A percentile compares a stretch with the other conserved stretches of the same genome.
Evolutionary conservation across 805 yeast species (phyloP).

Genomic region (Candida dajiaensis): DNA sequence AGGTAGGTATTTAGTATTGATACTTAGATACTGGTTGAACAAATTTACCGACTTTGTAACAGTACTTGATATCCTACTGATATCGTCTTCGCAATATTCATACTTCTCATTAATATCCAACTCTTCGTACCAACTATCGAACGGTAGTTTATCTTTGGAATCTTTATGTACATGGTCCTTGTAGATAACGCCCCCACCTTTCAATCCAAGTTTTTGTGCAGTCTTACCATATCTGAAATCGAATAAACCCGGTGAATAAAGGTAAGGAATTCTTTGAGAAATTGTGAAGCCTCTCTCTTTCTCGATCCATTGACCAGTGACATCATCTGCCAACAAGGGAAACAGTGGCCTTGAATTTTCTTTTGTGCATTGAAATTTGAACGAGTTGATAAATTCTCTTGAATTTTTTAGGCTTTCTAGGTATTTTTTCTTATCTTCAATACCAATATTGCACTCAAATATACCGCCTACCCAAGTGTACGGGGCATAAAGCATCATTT

Average conservation of each 20-base stretch:
- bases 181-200: conserved; percentile 1
- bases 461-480: conserved; percentile 59
- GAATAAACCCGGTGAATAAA: conserved; percentile 42
- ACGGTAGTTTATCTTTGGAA: conserved; percentile 15
- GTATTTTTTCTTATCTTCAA: conserved; percentile 22
- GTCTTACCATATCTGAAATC: conserved; percentile 29
- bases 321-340: conserved; percentile 57
- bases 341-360: conserved; percentile 37
- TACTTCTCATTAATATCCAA: conserved; percentile 48
- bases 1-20: conserved; percentile 8
- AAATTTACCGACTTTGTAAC: conserved; percentile 20
- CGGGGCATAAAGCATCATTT: conserved; percentile 45
- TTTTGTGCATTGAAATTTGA: conserved; percentile 30
- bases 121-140: conserved; percentile 40
- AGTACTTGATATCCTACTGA: conserved; percentile 26
- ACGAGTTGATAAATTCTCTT: conserved; percentile 5
- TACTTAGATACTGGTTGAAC: conserved; percentile 8
- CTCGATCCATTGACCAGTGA: conserved; percentile 41
- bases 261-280: conserved; percentile 46
- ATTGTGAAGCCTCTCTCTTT: conserved; percentile 19
- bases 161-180: conserved; percentile 7
- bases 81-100: conserved; percentile 33
- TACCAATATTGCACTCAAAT: conserved; percentile 41
- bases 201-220: conserved; percentile 20
- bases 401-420: conserved; percentile 13